Evolutionary conservation across 2,329 filamentous ascomycete species (phyloP).

Genomic region (Cladosporium cucumerinum): DNA sequence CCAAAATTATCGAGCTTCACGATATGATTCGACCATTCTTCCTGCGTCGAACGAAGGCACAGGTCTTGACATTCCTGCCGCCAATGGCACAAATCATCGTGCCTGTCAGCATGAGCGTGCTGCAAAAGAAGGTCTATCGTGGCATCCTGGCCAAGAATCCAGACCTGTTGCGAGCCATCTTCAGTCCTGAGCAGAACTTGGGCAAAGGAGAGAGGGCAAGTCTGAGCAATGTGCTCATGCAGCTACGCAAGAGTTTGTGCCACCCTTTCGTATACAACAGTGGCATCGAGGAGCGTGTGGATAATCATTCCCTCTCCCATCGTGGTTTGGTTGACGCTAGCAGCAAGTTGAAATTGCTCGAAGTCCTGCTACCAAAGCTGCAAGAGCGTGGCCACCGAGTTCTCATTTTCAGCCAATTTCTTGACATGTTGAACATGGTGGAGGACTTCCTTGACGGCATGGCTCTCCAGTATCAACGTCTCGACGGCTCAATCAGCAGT

Average conservation of each 20-base stretch:
- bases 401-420: constrained; percentile 92
- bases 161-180: constrained; percentile 81
- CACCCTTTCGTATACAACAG: constrained; percentile 94
- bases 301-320: constrained; percentile 61
- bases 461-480: constrained; percentile 68
- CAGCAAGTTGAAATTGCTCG: constrained; percentile 78
- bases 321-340: constrained; percentile 88
- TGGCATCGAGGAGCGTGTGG: constrained; percentile 78
- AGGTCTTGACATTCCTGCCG: constrained; percentile 86
- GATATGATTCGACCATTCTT: constrained; percentile 73
- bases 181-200: constrained; percentile 57
- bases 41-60: constrained; percentile 77
- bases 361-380: constrained; percentile 83
- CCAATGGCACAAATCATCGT: constrained; percentile 93
- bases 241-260: constrained; percentile 88
- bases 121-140: constrained; percentile 93
- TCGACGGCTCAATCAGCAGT: constrained; percentile 79
- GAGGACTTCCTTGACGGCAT: constrained; percentile 86
- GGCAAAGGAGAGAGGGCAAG: constrained; percentile 71
- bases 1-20: constrained; percentile 78
- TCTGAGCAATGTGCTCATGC: constrained; percentile 91
- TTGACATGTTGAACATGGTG: constrained; percentile 79
- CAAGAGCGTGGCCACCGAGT: constrained; percentile 83
- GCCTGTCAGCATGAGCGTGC: constrained; percentile 87
- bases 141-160: constrained; percentile 90